Conservation (phyloP, 2,329 filamentous ascomycete species). For the Aspergillus calidoustus region DNA sequence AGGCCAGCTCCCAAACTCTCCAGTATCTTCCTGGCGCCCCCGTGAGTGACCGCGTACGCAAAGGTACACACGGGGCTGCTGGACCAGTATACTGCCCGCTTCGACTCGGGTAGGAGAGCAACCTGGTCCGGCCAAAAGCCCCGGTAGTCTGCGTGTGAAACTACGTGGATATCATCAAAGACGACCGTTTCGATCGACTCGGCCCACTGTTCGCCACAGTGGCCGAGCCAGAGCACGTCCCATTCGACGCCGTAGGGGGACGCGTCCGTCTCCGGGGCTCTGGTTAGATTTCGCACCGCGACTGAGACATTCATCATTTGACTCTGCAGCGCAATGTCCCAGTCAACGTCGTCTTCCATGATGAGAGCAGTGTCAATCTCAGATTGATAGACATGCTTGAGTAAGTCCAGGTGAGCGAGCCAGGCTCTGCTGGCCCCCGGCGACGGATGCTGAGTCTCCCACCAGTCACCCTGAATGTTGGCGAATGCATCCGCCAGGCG, state of each 20-base stretch:
- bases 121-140: conserved; percentile 23
- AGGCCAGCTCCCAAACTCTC: conserved; percentile 31
- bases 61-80: conserved; percentile 39
- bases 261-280: conserved; percentile 2
- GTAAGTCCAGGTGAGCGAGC: conserved; percentile 2
- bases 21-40: conserved; percentile 44
- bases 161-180: conserved; percentile 30
- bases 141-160: conserved; percentile 25
- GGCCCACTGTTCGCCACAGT: conserved; percentile 34
- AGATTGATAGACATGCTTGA: conserved; percentile 1
- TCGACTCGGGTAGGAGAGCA: conserved; percentile 17
- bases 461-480: neutral
- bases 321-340: conserved; percentile 40
- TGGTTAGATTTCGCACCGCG: conserved; percentile 33
- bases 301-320: conserved; percentile 37
- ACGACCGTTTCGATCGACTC: conserved; percentile 25
- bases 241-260: conserved; percentile 38
- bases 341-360: conserved; percentile 49
- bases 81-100: conserved; percentile 34
- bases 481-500: conserved; percentile 1
- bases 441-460: neutral
- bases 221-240: conserved; percentile 47
- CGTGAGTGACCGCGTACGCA: conserved; percentile 45
- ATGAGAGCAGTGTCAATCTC: conserved; percentile 46
- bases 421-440: conserved; percentile 1